Evolutionary conservation across 495 filamentous ascomycete species (phyloP).

Genomic region (Hyaloscypha finlandica): DNA sequence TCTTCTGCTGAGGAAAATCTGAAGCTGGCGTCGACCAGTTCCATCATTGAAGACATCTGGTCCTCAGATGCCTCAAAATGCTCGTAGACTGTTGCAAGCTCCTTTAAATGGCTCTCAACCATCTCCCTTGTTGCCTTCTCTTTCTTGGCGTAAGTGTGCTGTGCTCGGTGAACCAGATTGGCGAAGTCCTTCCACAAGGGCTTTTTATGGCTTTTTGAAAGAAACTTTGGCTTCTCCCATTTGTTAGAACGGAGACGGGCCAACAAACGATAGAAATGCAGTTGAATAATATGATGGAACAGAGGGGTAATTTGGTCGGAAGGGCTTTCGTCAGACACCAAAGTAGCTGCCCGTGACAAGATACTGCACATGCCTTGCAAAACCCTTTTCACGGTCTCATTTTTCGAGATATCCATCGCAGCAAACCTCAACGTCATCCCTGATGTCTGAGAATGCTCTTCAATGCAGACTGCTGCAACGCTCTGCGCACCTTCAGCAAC

Average conservation of each 20-base stretch:
- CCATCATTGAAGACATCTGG: neutral
- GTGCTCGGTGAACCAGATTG: conserved; percentile 15
- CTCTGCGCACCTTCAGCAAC: conserved; percentile 20
- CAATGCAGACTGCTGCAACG: conserved; percentile 22
- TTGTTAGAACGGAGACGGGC: conserved; percentile 15
- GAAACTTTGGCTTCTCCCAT: conserved; percentile 22
- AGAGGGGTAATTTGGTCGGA: neutral
- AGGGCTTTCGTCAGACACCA: neutral
- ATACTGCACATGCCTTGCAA: neutral
- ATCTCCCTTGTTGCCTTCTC: conserved; percentile 1
- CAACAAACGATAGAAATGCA: conserved; percentile 14
- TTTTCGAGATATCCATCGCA: conserved; percentile 8
- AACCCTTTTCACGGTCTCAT: conserved; percentile 2
- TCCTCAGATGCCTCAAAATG: conserved; percentile 12
- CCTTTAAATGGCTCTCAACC: neutral
- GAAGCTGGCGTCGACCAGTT: conserved; percentile 10
- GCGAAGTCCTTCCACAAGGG: conserved; percentile 21
- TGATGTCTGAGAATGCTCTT: neutral
- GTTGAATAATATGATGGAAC: conserved; percentile 5
- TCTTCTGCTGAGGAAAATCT: conserved; percentile 1
- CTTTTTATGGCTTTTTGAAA: conserved; percentile 24
- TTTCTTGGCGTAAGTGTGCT: conserved; percentile 14
- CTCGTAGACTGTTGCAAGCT: neutral
- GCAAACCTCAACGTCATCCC: conserved; percentile 13
- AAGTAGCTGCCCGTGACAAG: neutral